Evolutionary conservation across 2,329 filamentous ascomycete species (phyloP), one percentile per base, ranked within the genome.

Genomic region (Mariannaea sp.): DNA sequence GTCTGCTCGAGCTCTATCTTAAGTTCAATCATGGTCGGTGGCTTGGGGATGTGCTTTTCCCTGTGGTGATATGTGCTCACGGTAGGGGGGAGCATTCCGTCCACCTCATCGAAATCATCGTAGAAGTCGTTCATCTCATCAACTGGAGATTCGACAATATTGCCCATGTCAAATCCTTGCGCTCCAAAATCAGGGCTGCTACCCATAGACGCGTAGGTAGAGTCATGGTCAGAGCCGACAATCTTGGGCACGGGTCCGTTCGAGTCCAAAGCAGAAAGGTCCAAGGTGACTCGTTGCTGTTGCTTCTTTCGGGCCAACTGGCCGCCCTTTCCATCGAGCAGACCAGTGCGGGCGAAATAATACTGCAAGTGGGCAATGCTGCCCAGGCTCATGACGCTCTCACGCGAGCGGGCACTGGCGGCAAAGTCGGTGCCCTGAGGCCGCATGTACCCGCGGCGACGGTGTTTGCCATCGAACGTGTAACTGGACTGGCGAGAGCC

Each of bases 291-390:
- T 13, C 75, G 81, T 65, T 83, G 80, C 64, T 81, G 79, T 61
- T 85, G 81, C 67, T 82, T 86, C 70, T 87, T 88, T 65, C 88
- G 88, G 17, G 89, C 87, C 54, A 95, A 76, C 70, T 95, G 89
- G 48, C 85, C 94, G 29, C 92, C 93, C 70, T 97, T 97, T 51
- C 93, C 92, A 68, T 99, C 94, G 44, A 99, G 76, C 59, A 99
- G 75, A 5, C 94, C 94, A 1, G 94, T 99, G 55, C 94, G 82
- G 29, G 94, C 93, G 76, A 99, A 99, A 75, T 97, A 99, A 75
- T 97, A 96, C 73, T 99, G 94, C 68, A 99, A 78, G 75, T 99
- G 94, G 50, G 92, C 91, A 65, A 99, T 99, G 73, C 92, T 97
- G 49, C 94, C 94, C 57, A 99, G 76, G 68, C 91, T 96, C 84